These are phyloP conservation scores for Fusarium continuum DNA, from an alignment of 2,329 filamentous ascomycete genomes.

Conservation along the genomic window DNA sequence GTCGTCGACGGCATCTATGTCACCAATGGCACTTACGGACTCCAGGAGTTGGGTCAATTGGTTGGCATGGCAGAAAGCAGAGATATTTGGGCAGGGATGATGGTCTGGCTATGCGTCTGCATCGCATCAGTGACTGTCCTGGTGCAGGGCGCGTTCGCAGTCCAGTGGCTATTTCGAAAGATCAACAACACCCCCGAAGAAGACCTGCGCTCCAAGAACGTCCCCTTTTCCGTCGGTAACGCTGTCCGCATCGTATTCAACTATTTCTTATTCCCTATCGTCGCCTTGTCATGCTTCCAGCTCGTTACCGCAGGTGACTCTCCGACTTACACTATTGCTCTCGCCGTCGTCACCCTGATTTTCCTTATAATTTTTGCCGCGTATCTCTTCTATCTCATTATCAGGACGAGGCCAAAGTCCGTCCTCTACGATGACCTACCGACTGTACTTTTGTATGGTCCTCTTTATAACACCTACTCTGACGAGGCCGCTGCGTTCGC, in stretches of 20 bases:
- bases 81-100: slow-evolving; percentile 95
- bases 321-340: slow-evolving; percentile 73
- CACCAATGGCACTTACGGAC: slow-evolving; percentile 78
- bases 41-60: slow-evolving; percentile 81
- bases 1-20: slow-evolving; percentile 88
- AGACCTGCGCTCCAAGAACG: slow-evolving; percentile 89
- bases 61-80: slow-evolving; percentile 78
- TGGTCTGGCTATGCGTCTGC: slow-evolving; percentile 86
- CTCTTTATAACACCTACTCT: slow-evolving; percentile 96
- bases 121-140: slow-evolving; percentile 72
- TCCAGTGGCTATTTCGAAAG: slow-evolving; percentile 78
- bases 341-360: slow-evolving; percentile 79
- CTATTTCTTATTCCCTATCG: slow-evolving; percentile 88
- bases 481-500: slow-evolving; percentile 93
- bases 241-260: slow-evolving; percentile 89
- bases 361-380: slow-evolving; percentile 76
- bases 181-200: slow-evolving; percentile 79
- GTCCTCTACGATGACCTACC: slow-evolving; percentile 93
- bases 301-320: slow-evolving; percentile 78
- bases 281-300: slow-evolving; percentile 90
- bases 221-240: slow-evolving; percentile 84
- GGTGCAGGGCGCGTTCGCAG: slow-evolving; percentile 78
- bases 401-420: slow-evolving; percentile 80
- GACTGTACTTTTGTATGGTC: slow-evolving; percentile 88
- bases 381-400: slow-evolving; percentile 85